Conservation (phyloP, 345 rosid genomes). For the Moringa oleifera region DNA sequence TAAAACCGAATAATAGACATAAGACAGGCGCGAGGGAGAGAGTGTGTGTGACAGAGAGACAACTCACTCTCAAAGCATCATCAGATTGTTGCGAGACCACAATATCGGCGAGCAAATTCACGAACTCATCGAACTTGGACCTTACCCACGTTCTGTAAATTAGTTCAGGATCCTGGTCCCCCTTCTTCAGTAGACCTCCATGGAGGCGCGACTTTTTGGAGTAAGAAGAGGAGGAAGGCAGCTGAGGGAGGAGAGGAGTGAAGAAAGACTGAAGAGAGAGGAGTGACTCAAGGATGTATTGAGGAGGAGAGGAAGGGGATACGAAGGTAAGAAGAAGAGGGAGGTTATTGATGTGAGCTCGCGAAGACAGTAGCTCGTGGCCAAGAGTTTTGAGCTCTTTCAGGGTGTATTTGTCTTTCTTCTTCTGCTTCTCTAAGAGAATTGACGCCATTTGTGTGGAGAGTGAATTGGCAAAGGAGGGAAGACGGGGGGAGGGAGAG, state of each 20-base stretch:
- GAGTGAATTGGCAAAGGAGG: constrained; percentile 3
- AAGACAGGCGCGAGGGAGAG: neutral
- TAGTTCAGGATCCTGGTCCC: constrained; percentile 40
- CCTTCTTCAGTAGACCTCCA: constrained; percentile 17
- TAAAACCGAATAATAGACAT: neutral
- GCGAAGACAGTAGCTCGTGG: constrained; percentile 65
- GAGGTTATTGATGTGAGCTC: constrained; percentile 67
- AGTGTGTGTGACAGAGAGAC: neutral
- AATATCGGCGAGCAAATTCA: constrained; percentile 43
- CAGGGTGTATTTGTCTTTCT: constrained; percentile 31
- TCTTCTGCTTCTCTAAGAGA: constrained; percentile 29
- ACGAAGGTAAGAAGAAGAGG: constrained; percentile 72
- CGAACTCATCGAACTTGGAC: constrained; percentile 70
- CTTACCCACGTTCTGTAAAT: constrained; percentile 77
- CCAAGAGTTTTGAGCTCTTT: constrained; percentile 68
- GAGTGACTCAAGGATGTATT: constrained; percentile 62
- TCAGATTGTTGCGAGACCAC: constrained; percentile 41
- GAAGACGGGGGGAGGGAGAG: too few relatives aligned
- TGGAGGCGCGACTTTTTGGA: constrained; percentile 14
- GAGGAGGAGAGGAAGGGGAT: constrained; percentile 57
- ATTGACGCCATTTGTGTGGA: constrained; percentile 46
- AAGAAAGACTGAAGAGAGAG: constrained; percentile 93
- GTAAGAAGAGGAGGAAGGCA: constrained; percentile 50
- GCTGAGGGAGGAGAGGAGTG: constrained; percentile 69
- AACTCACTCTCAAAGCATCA: constrained; percentile 48